A percentile compares a stretch with the other conserved stretches of the same genome.
Conservation (phyloP, 805 yeast species). For the Hanseniaspora hatyaiensis region DNA sequence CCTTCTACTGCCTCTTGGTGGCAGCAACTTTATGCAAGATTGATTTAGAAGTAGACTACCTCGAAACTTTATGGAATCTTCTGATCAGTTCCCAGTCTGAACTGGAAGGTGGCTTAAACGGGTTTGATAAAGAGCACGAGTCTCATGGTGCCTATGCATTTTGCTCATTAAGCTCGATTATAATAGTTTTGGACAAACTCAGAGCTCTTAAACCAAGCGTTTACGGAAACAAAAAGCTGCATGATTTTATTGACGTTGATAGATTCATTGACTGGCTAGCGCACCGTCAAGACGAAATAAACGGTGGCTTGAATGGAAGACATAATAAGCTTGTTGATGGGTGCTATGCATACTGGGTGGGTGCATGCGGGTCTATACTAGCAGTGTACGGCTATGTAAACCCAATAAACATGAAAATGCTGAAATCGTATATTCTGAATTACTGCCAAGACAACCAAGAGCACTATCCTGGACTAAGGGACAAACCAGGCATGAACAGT, state of each 20-base stretch:
- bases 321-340: constrained; percentile 91
- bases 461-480: constrained; percentile 61
- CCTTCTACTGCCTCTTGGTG: constrained; percentile 76
- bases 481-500: constrained; percentile 70
- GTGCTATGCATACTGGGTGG: constrained; percentile 93
- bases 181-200: constrained; percentile 34
- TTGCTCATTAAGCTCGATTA: constrained; percentile 66
- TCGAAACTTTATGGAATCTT: constrained; percentile 44
- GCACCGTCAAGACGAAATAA: constrained; percentile 56
- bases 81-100: constrained; percentile 57
- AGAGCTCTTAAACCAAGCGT: constrained; percentile 1
- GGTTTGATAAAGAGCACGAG: constrained; percentile 53
- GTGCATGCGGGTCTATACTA: constrained; percentile 55
- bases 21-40: constrained; percentile 57
- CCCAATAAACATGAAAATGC: constrained; percentile 42
- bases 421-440: constrained; percentile 53
- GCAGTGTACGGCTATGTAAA: constrained; percentile 25
- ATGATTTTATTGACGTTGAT: constrained; percentile 37
- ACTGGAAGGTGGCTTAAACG: constrained; percentile 92
- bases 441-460: constrained; percentile 53
- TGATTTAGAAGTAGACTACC: constrained; percentile 44
- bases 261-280: constrained; percentile 54
- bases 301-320: constrained; percentile 83
- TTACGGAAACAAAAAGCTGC: constrained; percentile 22
- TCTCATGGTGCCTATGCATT: constrained; percentile 97